Conservation (phyloP, 495 filamentous ascomycete species). For the Symbiotaphrina buchneri region DNA sequence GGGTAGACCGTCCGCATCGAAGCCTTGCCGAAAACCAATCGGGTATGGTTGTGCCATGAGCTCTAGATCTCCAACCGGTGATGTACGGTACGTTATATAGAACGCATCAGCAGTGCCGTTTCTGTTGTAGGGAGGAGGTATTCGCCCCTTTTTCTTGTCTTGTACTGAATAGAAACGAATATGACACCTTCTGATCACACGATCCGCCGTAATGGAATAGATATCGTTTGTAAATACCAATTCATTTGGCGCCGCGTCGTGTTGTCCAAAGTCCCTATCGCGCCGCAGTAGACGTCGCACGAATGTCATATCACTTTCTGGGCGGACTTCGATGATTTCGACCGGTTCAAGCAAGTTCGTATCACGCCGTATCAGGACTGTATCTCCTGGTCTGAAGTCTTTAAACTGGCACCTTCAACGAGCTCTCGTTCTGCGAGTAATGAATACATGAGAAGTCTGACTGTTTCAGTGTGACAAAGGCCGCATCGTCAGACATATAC, state of each 20-base stretch:
- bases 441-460: constrained; percentile 21
- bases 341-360: constrained; percentile 24
- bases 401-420: constrained; percentile 5
- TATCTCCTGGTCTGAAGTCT: too few species aligned
- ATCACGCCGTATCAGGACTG: constrained; percentile 19
- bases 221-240: constrained; percentile 31
- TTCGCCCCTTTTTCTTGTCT: constrained; percentile 11
- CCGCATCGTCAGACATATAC: constrained; percentile 27
- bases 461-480: constrained; percentile 27
- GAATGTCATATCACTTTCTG: constrained; percentile 9
- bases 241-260: constrained; percentile 31
- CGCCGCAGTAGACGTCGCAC: constrained; percentile 24
- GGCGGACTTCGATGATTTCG: constrained; percentile 14
- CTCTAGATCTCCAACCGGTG: constrained; percentile 2
- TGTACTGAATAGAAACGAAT: constrained; percentile 26
- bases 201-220: constrained; percentile 13
- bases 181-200: constrained; percentile 29
- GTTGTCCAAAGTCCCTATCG: constrained; percentile 8
- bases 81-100: constrained; percentile 24
- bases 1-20: constrained; percentile 15
- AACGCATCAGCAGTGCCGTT: constrained; percentile 40
- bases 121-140: constrained; percentile 39
- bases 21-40: constrained; percentile 27
- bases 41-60: constrained; percentile 8
- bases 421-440: constrained; percentile 11